A percentile compares a stretch with the other conserved stretches of the same genome.
Conservation (phyloP, 345 rosid species). For the Microcos paniculata region DNA sequence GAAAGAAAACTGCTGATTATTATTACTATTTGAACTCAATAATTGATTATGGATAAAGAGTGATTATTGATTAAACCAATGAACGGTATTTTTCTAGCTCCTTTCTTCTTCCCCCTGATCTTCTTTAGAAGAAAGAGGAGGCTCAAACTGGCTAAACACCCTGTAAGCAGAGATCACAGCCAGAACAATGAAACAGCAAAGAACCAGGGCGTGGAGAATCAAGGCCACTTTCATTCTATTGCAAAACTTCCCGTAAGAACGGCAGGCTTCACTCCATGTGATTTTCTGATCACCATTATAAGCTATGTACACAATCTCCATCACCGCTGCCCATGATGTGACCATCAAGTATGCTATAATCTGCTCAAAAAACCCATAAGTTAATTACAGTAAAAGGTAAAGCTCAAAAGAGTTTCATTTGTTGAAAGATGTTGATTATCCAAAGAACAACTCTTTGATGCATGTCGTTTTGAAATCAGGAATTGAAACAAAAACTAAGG, state of each 20-base stretch:
- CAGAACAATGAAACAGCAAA: constrained; percentile 55
- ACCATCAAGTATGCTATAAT: constrained; percentile 72
- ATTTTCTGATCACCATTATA: constrained; percentile 63
- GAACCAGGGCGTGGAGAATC: constrained; percentile 58
- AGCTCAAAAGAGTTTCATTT: too few species aligned
- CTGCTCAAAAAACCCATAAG: constrained; percentile 31
- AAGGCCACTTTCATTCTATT: constrained; percentile 51
- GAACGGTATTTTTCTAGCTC: neutral
- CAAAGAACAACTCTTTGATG: too few species aligned
- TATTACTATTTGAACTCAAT: too few species aligned
- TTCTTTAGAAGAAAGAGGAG: constrained; percentile 48
- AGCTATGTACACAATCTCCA: constrained; percentile 60
- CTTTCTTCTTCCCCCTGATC: constrained; percentile 23
- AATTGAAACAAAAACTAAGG: neutral
- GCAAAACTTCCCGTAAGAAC: constrained; percentile 62
- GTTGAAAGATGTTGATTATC: too few species aligned
- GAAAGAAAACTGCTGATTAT: too few species aligned
- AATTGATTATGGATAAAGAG: too few species aligned
- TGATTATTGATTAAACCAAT: neutral
- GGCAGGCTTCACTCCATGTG: constrained; percentile 88
- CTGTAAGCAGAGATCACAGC: constrained; percentile 78
- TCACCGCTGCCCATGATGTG: constrained; percentile 72
- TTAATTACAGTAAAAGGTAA: neutral
- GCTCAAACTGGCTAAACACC: constrained; percentile 62
- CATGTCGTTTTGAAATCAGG: too few species aligned